Conservation (phyloP, 2,329 filamentous ascomycete species). For the Phaeomoniella chlamydospora region DNA sequence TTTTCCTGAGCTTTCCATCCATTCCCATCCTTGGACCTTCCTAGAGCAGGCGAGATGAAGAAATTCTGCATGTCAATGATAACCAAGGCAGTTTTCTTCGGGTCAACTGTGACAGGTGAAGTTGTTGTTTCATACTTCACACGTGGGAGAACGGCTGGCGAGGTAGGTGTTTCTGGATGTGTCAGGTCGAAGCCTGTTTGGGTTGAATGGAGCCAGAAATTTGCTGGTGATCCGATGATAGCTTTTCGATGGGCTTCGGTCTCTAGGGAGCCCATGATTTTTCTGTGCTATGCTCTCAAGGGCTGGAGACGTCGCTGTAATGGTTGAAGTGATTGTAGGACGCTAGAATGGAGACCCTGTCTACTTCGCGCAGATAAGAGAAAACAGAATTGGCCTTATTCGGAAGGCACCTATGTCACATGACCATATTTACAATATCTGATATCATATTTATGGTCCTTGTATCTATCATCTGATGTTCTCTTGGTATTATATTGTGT, state of each 20-base stretch:
- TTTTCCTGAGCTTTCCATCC: conserved; percentile 25
- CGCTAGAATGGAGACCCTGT: too few relatives aligned
- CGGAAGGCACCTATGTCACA: too few relatives aligned
- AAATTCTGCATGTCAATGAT: conserved; percentile 41
- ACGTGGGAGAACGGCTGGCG: conserved; percentile 6
- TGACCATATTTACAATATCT: too few relatives aligned
- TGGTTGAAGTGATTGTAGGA: too few relatives aligned
- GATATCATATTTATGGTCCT: too few relatives aligned
- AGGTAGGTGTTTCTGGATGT: conserved; percentile 18
- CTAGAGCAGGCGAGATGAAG: conserved; percentile 30
- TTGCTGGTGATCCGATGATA: conserved; percentile 24
- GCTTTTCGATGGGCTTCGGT: conserved; percentile 16
- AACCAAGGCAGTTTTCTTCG: conserved; percentile 29
- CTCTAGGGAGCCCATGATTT: conserved; percentile 7
- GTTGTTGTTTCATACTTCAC: conserved; percentile 14
- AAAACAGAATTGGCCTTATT: too few relatives aligned
- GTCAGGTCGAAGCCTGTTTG: conserved; percentile 31
- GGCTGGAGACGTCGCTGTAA: too few relatives aligned
- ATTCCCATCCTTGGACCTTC: conserved; percentile 24
- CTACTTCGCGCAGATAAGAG: too few relatives aligned
- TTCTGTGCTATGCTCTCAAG: too few relatives aligned
- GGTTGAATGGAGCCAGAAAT: conserved; percentile 31
- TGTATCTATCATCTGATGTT: too few relatives aligned
- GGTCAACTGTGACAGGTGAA: conserved; percentile 21
- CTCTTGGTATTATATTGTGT: too few relatives aligned